Evolutionary conservation across 352 stramenopile species (phyloP).

Genomic region (Blastocystis sp.): DNA sequence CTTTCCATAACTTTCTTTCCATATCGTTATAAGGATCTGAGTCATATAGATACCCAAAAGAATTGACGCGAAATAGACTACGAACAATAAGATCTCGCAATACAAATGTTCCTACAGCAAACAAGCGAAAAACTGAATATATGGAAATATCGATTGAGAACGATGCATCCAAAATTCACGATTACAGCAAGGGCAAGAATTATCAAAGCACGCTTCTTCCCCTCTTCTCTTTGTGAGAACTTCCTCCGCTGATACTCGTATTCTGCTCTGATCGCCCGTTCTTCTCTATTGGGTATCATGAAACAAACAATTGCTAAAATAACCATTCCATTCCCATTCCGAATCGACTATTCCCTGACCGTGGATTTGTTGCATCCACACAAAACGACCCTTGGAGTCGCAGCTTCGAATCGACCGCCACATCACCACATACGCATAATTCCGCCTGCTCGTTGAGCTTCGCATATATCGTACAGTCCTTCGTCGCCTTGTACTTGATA

Average conservation of each 20-base stretch:
- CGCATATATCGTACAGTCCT: neutral
- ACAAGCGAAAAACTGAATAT: neutral
- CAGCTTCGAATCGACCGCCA: neutral
- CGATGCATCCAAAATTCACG: neutral
- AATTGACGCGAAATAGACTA: constrained; percentile 6
- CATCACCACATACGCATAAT: neutral
- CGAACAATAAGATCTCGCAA: neutral
- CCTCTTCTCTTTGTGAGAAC: neutral
- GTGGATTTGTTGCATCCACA: neutral
- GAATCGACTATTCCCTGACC: neutral
- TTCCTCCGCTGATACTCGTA: constrained; percentile 36
- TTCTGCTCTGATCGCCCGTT: neutral
- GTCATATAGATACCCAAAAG: constrained; percentile 15
- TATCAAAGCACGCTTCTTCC: neutral
- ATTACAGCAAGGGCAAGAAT: neutral
- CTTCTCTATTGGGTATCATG: constrained; percentile 56
- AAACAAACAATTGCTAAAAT: neutral
- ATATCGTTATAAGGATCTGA: constrained; percentile 41
- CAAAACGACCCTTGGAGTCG: neutral
- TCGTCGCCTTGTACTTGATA: neutral
- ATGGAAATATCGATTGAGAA: neutral
- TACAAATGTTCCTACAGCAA: neutral
- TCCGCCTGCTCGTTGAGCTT: neutral
- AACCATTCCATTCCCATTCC: constrained; percentile 19
- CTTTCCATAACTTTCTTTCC: constrained; percentile 33